Conservation (phyloP, 2,329 filamentous ascomycete species). For the Aspergillus pseudoterreus region DNA sequence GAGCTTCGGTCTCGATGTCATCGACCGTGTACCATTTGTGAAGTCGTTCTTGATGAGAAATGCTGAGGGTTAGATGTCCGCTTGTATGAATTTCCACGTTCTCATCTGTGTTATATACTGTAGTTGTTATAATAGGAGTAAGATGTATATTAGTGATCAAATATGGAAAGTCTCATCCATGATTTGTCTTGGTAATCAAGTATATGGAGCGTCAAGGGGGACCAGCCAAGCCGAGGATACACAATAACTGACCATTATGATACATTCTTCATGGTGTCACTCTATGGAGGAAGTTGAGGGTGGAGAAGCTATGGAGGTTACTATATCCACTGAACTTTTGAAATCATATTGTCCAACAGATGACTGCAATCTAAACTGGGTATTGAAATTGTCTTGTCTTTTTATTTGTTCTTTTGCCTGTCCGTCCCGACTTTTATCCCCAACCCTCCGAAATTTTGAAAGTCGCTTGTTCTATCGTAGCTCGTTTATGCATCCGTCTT, state of each 20-base stretch:
- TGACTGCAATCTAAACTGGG: not conserved
- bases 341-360: not conserved
- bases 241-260: too few relatives aligned
- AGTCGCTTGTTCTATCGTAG: too few relatives aligned
- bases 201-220: too few relatives aligned
- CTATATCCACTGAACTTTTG: not conserved
- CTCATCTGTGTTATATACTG: not conserved
- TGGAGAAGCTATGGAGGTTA: not conserved
- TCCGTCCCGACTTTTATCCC: not conserved
- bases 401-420: not conserved
- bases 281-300: not conserved
- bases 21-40: slow-evolving; percentile 69
- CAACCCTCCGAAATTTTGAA: not conserved
- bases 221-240: too few relatives aligned
- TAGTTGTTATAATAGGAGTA: not conserved
- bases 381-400: not conserved
- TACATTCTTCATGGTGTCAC: too few relatives aligned
- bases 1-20: slow-evolving; percentile 70
- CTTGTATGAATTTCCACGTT: not conserved
- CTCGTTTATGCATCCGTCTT: not conserved
- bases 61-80: slow-evolving; percentile 39
- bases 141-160: too few relatives aligned
- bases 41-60: slow-evolving; percentile 84
- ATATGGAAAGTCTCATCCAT: too few relatives aligned
- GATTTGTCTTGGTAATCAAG: too few relatives aligned